phyloP scores from a whole-genome alignment of 2,329 filamentous ascomycete species.

The Colletotrichum ledebouriae region DNA sequence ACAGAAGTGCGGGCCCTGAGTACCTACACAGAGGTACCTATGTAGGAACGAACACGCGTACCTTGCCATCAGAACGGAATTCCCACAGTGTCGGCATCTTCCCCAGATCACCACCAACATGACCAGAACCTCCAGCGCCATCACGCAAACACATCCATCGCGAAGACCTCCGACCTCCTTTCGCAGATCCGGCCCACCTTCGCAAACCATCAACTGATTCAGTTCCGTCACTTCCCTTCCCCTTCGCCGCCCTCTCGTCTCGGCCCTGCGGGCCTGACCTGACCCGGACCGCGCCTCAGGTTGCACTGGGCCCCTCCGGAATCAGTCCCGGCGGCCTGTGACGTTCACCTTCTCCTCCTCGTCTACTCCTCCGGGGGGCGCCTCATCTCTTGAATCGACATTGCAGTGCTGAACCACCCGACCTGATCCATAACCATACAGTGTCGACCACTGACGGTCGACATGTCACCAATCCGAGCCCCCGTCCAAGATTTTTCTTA shows the following conservation, averaged over 20 bases:
- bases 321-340: constrained; percentile 27
- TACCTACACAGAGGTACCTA: too few species aligned
- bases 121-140: constrained; percentile 19
- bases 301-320: constrained; percentile 28
- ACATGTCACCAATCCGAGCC: not conserved
- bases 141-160: constrained; percentile 13
- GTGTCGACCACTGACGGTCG: constrained; percentile 9
- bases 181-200: constrained; percentile 31
- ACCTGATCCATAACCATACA: constrained; percentile 13
- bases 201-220: constrained; percentile 36
- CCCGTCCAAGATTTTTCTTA: constrained; percentile 15
- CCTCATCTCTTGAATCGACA: constrained; percentile 12
- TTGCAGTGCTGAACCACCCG: constrained; percentile 12
- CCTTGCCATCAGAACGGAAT: too few species aligned
- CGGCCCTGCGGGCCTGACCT: not conserved
- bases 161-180: constrained; percentile 9
- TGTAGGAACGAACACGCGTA: too few species aligned
- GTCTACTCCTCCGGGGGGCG: not conserved
- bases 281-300: constrained; percentile 20
- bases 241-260: too few species aligned
- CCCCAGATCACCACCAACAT: constrained; percentile 29
- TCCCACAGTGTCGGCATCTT: constrained; percentile 2
- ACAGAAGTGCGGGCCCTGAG: too few species aligned
- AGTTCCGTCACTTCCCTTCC: constrained; percentile 1
- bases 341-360: not conserved